These are phyloP conservation scores for Dendrothele bispora DNA, from an alignment of 768 basidiomycete species.

Conservation along the genomic window DNA sequence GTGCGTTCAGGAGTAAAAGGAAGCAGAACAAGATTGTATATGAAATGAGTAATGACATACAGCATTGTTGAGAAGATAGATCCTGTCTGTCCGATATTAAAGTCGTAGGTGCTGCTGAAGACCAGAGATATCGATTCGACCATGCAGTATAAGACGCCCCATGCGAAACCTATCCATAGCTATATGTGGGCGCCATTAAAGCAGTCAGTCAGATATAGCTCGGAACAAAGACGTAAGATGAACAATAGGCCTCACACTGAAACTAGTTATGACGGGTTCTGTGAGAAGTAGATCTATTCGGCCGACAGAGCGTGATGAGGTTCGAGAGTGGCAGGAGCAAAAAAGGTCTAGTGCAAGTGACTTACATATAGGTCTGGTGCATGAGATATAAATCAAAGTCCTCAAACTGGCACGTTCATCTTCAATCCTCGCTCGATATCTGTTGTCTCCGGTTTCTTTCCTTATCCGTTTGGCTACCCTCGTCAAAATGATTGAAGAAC, in stretches of 20 bases:
- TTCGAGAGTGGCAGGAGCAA: slow-evolving; percentile 25
- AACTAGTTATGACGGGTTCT: slow-evolving; percentile 73
- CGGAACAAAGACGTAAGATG: slow-evolving; percentile 22
- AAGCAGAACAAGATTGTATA: background rate
- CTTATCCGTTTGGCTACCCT: slow-evolving; percentile 62
- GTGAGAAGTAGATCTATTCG: slow-evolving; percentile 61
- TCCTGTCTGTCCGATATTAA: slow-evolving; percentile 59
- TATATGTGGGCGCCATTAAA: no score
- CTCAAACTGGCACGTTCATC: slow-evolving; percentile 55
- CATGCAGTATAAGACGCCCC: slow-evolving; percentile 74
- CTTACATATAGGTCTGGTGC: slow-evolving; percentile 71
- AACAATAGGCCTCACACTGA: slow-evolving; percentile 56
- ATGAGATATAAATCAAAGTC: slow-evolving; percentile 67
- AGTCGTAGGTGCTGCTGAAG: slow-evolving; percentile 57
- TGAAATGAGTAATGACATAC: slow-evolving; percentile 42
- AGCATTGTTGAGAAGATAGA: slow-evolving; percentile 57
- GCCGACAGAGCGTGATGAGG: slow-evolving; percentile 9
- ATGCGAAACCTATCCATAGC: slow-evolving; percentile 74
- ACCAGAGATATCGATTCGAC: slow-evolving; percentile 62
- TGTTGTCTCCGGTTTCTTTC: slow-evolving; percentile 60
- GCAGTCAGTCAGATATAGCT: no score
- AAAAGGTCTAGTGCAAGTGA: no score
- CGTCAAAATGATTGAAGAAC: slow-evolving; percentile 68
- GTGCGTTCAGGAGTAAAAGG: background rate
- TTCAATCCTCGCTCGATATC: slow-evolving; percentile 65